Evolutionary conservation across 495 filamentous ascomycete genomes (phyloP), one percentile per base, ranked within the genome.

Genomic region (Penicillium psychrofluorescens): DNA sequence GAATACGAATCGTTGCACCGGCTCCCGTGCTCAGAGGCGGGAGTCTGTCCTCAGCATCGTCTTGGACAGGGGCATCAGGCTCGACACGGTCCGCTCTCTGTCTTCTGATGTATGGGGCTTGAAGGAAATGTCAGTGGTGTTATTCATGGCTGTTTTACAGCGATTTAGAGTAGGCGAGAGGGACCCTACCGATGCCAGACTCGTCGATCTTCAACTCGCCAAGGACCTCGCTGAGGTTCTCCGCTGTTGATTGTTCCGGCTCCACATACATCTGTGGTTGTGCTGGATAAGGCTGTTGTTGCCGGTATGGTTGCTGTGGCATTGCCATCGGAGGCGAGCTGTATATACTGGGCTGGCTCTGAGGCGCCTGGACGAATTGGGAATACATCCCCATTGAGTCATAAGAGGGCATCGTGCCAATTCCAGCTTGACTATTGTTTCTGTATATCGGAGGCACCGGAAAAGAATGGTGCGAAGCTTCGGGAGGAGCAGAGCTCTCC

Each of bases 121-220:
- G n/a, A 34, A 38, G 29, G 36, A 50, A 40, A 35, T 27, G 35
- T 57, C 45, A 59, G 51, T 38, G 22, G 22, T 4, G 22, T 22
- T 22, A 4, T 6, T 6, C 22, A 3, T 22, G 22, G 22, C 22
- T 16, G 36, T 27, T 36, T 35, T 12, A 5, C 16, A 16, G 7
- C 7, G 4, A 29, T 30, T 13, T 31, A 14, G 8, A 36, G 14
- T 11, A 11, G 50, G 46, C n/a, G 31, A 46, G 53, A 46, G 53
- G 29, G 29, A 46, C 59, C 85, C 59, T 76, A 95, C 90, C 90
- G 49, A 90, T 85, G 42, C 89, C 92, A 30, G 76, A 83, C 51
- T 91, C 86, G 43, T 95, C 83, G 58, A 98, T 94, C 56, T 80
- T 88, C 12, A 95, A 74, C 38, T 89, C 86, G 12, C 91, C 90